Conservation (phyloP, 306 rosid species). For the Neltuma alba region DNA sequence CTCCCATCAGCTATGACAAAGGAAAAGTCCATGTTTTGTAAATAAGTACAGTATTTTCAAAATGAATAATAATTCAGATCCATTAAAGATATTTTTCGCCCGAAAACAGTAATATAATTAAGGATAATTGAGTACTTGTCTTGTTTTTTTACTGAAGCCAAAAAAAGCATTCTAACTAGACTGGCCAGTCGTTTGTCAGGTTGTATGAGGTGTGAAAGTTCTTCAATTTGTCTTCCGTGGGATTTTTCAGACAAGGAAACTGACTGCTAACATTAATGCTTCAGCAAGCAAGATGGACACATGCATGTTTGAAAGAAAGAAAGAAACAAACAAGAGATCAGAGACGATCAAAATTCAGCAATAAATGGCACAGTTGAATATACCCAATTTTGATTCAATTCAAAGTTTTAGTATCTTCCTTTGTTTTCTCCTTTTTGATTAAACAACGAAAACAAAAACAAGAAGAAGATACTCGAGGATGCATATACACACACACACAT, state of each 20-base stretch:
- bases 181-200: background rate
- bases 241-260: background rate
- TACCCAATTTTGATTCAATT: background rate
- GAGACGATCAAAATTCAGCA: background rate
- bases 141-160: too few species aligned
- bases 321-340: background rate
- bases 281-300: background rate
- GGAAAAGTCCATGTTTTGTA: background rate
- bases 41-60: too few species aligned
- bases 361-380: conserved; percentile 1
- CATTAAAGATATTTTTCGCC: too few species aligned
- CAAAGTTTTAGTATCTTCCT: background rate
- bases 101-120: too few species aligned
- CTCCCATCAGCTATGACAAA: background rate
- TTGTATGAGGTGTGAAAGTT: background rate
- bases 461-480: background rate
- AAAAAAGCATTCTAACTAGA: background rate
- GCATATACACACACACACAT: background rate
- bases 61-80: background rate
- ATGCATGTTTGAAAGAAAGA: background rate
- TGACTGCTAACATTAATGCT: conserved; percentile 9
- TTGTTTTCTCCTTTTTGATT: background rate
- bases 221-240: background rate
- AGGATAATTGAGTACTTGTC: too few species aligned
- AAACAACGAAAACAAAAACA: background rate